Evolutionary conservation across 2,329 filamentous ascomycete species (phyloP), one percentile per base, ranked within the genome.

Genomic region (Fusarium citri): DNA sequence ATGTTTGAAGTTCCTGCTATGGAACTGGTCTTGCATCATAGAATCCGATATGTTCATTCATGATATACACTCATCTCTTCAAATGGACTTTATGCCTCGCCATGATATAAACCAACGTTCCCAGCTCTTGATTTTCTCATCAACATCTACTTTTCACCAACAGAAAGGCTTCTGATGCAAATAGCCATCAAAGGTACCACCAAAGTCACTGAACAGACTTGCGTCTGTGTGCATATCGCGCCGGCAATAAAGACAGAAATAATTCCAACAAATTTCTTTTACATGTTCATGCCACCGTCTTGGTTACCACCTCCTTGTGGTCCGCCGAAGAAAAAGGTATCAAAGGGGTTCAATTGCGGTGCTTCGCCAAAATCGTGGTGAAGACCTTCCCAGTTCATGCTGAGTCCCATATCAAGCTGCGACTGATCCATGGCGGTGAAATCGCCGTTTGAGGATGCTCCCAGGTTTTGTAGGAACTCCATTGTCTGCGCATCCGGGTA

Each of bases 321-420:
- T 1, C 85, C 86, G 2, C 90, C 89, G 76, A 92, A 92, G 81
- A 92, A 92, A 76, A 93, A 93, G 0, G 89, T 88, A 75, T 92
- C 91, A 78, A 93, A 92, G 0, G 90, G 85, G 62, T 92, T 87
- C 74, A 92, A 84, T 75, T 89, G 85, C 76, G 87, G 83, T 53
- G 84, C 84, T 48, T 89, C 86, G 61, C 83, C 83, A 62, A 85
- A 91, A 72, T 91, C 90, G 71, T 91, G 88, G 73, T 88, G 84
- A 75, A 89, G 82, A 15, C 85, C 83, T 64, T 89, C 84, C 86
- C 88, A 89, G 34, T 89, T 89, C 47, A 93, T 83, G 59, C 90
- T 90, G 68, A 90, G 89, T 0, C 89, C 89, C 47, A 92, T 83
- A 69, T 92, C 89, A 73, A 90, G 83, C 78, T 87, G 84, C 69